Conservation (phyloP, 768 basidiomycete genomes). For the Boletus subcaerulescens region DNA sequence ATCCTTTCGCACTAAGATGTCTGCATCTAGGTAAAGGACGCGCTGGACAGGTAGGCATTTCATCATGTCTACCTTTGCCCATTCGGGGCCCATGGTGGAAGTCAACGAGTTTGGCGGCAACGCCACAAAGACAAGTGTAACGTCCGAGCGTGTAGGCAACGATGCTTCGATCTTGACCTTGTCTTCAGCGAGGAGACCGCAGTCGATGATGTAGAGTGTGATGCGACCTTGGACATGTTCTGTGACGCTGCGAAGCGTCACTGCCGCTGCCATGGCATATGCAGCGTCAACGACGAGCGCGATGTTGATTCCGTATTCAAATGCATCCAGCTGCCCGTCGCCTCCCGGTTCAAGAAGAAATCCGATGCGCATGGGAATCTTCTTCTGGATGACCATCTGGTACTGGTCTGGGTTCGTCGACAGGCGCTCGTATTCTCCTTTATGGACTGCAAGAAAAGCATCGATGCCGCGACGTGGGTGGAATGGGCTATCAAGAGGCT, state of each 20-base stretch:
- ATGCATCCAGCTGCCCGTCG: slow-evolving; percentile 9
- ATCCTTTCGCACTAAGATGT: slow-evolving; percentile 43
- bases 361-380: slow-evolving; percentile 49
- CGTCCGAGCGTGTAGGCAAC: slow-evolving; percentile 23
- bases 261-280: slow-evolving; percentile 49
- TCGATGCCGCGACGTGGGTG: slow-evolving; percentile 59
- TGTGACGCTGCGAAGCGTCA: slow-evolving; percentile 43
- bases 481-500: slow-evolving; percentile 45
- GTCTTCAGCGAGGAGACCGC: slow-evolving; percentile 39
- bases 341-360: slow-evolving; percentile 31
- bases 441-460: slow-evolving; percentile 50
- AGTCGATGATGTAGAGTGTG: slow-evolving; percentile 50
- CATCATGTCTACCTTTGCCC: slow-evolving; percentile 53
- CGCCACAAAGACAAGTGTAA: slow-evolving; percentile 43
- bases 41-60: slow-evolving; percentile 46
- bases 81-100: slow-evolving; percentile 31
- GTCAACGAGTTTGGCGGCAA: slow-evolving; percentile 33
- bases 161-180: slow-evolving; percentile 32
- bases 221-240: slow-evolving; percentile 37
- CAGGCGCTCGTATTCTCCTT: slow-evolving; percentile 44
- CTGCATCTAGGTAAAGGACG: slow-evolving; percentile 52
- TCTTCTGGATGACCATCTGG: slow-evolving; percentile 54
- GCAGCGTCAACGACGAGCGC: slow-evolving; percentile 41
- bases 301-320: slow-evolving; percentile 49
- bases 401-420: slow-evolving; percentile 38